Base-by-base conservation (phyloP, 2,329 filamentous ascomycete genomes). In the Clonostachys byssicola region DNA sequence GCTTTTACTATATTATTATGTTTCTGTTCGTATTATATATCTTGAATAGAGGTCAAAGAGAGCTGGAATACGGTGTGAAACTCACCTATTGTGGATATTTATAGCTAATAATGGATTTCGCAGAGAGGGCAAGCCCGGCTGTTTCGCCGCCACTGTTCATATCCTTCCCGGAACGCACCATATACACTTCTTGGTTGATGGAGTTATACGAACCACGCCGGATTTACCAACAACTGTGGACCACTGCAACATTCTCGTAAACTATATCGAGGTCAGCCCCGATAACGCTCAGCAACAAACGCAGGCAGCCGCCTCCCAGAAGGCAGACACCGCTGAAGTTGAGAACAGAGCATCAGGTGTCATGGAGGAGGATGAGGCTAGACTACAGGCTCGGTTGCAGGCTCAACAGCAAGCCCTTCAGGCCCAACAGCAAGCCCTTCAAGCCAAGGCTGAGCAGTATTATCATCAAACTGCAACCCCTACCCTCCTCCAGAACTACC, bases 201-300 rank as follows among this genome's bases (percentile, higher is more conserved):
- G 88, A 49, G 86, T 92, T 60, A 96, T 96, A 90, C 82, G 86
- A 62, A 94, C 91, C 13, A 94, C 90, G 14, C 84, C 88, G 50
- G 83, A 88, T 53, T 76, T 96, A 47, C 92, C 94, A 13, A 97
- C 94, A 0, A 95, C 94, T 2, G 94, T 99, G 49, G 94, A 99
- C 65, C 96, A 95, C 65, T 95, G 91, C 54, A 97, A 97, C 71
- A 95, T 96, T 62, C 77, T 99, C 16, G 92, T 99, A 68, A 99
- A 99, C 70, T 99, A 97, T 64, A 89, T 99, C 60, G 94, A 99
- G 71, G 88, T 97, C 52, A 89, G 80, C 58, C 83, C 89, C 36
- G 86, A 91, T 47, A 86, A 92, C 74, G 12, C 60, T 63, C 23
- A 59, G 9, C 20, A 42, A 34, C 30, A 42, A 52, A n/a, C 53